Evolutionary conservation across 2,329 filamentous ascomycete genomes (phyloP).

Genomic region (Blastomyces parvus): DNA sequence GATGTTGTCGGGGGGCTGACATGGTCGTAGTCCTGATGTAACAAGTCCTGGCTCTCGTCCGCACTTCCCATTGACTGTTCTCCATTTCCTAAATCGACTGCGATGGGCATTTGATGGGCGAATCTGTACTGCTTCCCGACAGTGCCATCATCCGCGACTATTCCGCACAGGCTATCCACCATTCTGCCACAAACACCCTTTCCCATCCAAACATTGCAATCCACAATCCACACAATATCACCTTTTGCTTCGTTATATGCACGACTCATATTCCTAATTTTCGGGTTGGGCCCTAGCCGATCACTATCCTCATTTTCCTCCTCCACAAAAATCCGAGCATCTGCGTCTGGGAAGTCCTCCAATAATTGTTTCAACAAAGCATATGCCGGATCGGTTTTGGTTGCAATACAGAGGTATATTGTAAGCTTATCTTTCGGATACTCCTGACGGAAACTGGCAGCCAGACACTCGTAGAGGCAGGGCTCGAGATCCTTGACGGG

Average conservation of each 20-base stretch:
- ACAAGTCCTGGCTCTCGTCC: constrained; percentile 9
- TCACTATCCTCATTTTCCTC: constrained; percentile 54
- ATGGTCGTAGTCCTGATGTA: constrained; percentile 5
- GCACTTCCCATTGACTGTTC: constrained; percentile 24
- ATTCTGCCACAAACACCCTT: constrained; percentile 72
- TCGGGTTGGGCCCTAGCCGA: constrained; percentile 87
- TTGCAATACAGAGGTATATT: constrained; percentile 72
- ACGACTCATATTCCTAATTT: constrained; percentile 91
- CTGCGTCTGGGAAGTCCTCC: constrained; percentile 59
- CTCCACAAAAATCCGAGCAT: constrained; percentile 69
- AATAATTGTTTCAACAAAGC: constrained; percentile 63
- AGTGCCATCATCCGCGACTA: constrained; percentile 34
- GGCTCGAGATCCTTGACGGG: constrained; percentile 90
- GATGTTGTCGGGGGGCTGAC: constrained; percentile 14
- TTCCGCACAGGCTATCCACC: constrained; percentile 77
- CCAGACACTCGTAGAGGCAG: constrained; percentile 82
- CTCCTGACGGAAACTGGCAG: constrained; percentile 69
- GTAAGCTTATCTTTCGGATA: constrained; percentile 71
- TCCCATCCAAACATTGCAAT: constrained; percentile 92
- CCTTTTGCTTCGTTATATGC: constrained; percentile 82
- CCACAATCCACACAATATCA: constrained; percentile 86
- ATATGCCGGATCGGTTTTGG: constrained; percentile 64
- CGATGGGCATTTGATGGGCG: constrained; percentile 85
- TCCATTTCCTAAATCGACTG: constrained; percentile 55
- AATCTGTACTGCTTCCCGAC: constrained; percentile 61